Percentiles rank a stretch among this genome's conserved stretches.
phyloP scores from a whole-genome alignment of 169 alveolate genomes.

The Besnoitia besnoiti region DNA sequence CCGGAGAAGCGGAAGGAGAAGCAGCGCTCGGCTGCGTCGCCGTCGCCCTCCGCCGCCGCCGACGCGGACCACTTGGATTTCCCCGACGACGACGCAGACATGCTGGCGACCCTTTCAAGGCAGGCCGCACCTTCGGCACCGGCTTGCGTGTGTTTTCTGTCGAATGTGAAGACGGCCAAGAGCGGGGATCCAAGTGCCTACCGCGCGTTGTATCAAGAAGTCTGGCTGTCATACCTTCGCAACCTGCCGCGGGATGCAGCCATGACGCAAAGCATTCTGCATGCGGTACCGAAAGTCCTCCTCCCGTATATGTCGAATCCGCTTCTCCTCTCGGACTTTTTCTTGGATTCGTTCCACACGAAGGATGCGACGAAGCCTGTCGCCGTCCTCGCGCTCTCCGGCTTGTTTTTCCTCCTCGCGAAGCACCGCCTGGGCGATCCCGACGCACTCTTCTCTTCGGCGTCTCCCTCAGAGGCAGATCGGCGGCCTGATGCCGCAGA shows the following conservation, averaged over 20 bases:
- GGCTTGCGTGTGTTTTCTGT: background rate
- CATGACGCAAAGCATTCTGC: conserved; percentile 27
- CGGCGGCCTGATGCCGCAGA: background rate
- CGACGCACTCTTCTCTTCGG: background rate
- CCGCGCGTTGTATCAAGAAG: conserved; percentile 20
- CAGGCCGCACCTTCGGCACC: background rate
- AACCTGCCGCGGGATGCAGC: background rate
- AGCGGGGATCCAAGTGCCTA: background rate
- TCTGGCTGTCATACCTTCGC: conserved; percentile 60
- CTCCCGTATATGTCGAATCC: conserved; percentile 62
- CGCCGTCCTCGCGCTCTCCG: conserved; percentile 55
- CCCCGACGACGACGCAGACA: background rate
- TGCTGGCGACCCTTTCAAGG: background rate
- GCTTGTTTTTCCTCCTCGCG: conserved; percentile 57
- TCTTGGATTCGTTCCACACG: conserved; percentile 36
- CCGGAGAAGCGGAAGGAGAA: background rate
- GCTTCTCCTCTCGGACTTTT: conserved; percentile 51
- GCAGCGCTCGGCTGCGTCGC: background rate
- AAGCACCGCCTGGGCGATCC: conserved; percentile 66
- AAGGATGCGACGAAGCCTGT: background rate
- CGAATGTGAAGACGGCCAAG: background rate
- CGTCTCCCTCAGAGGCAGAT: background rate
- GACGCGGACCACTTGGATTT: background rate
- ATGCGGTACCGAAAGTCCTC: background rate
- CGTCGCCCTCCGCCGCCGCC: background rate